A percentile compares a stretch with the other conserved stretches of the same genome.
Conservation (phyloP, 257 asterid genomes). For the Ehretia macrophylla region DNA sequence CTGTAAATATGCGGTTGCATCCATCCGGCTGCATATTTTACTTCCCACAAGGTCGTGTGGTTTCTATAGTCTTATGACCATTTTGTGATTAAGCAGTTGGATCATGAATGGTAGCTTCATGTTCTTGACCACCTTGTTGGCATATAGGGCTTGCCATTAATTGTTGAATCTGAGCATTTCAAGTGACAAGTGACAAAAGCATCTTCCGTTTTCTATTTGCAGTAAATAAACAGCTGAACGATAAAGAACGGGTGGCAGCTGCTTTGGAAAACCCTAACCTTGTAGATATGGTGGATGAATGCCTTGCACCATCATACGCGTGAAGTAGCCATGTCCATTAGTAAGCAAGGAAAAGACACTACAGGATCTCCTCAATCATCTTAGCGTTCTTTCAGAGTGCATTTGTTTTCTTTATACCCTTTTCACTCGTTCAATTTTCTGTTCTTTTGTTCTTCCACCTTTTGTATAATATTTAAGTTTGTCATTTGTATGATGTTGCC, state of each 20-base stretch:
- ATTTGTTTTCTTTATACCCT: no score
- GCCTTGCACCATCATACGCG: slow-evolving; percentile 71
- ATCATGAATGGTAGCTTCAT: not conserved
- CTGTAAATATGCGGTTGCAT: no score
- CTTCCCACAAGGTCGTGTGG: no score
- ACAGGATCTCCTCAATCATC: not conserved
- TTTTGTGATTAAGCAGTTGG: not conserved
- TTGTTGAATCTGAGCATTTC: no score
- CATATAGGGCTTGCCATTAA: no score
- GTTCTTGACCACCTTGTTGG: not conserved
- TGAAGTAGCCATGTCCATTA: slow-evolving; percentile 16
- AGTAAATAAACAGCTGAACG: slow-evolving; percentile 94
- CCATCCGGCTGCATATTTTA: no score
- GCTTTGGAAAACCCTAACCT: slow-evolving; percentile 87
- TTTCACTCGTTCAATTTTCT: no score
- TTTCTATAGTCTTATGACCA: slow-evolving; percentile 3
- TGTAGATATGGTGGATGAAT: slow-evolving; percentile 72
- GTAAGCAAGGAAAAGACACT: not conserved
- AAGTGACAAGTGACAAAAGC: not conserved
- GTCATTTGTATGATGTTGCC: no score
- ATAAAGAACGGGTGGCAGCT: slow-evolving; percentile 94
- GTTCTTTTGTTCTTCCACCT: no score
- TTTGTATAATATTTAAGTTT: no score
- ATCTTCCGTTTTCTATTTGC: slow-evolving; percentile 18
- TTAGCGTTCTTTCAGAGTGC: not conserved